These are phyloP conservation scores for Chytriomyces confervae DNA, from an alignment of 192 early-diverging fungal genomes.

Conservation along the genomic window DNA sequence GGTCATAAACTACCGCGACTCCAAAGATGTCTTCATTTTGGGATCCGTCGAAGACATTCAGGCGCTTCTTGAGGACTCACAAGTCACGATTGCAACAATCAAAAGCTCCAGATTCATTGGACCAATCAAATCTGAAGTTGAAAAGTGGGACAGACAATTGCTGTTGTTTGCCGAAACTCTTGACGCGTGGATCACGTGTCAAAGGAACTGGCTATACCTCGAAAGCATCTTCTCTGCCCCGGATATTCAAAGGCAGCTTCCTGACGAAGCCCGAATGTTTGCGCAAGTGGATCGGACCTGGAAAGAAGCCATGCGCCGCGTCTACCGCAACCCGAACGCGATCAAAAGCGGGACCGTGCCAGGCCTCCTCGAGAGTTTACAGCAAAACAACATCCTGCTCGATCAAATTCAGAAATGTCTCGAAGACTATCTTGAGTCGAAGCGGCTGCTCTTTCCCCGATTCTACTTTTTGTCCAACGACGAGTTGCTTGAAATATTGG, in stretches of 20 bases:
- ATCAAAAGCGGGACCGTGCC: conserved; percentile 66
- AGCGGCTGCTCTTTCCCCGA: conserved; percentile 64
- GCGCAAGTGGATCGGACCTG: conserved; percentile 64
- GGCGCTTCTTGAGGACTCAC: conserved; percentile 62
- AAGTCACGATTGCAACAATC: conserved; percentile 68
- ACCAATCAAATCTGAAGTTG: conserved; percentile 64
- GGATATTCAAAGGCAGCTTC: conserved; percentile 68
- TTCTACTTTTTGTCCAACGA: conserved; percentile 73
- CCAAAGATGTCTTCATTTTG: conserved; percentile 68
- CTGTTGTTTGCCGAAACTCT: conserved; percentile 64
- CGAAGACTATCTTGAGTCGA: conserved; percentile 67
- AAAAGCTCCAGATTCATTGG: conserved; percentile 65
- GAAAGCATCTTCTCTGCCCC: conserved; percentile 69
- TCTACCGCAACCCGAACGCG: conserved; percentile 66
- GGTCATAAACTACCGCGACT: conserved; percentile 58
- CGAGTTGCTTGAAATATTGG: conserved; percentile 67
- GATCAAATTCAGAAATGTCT: conserved; percentile 71
- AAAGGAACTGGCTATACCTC: conserved; percentile 67
- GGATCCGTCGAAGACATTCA: conserved; percentile 68
- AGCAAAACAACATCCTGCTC: conserved; percentile 63
- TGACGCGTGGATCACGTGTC: conserved; percentile 64
- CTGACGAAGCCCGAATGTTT: conserved; percentile 70
- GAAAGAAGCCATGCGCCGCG: conserved; percentile 68
- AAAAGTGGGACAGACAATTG: conserved; percentile 65
- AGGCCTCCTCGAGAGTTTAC: conserved; percentile 62